Evolutionary conservation across 768 basidiomycete genomes (phyloP), one percentile per base, ranked within the genome.

Genomic region (Leccinum uliginosum): DNA sequence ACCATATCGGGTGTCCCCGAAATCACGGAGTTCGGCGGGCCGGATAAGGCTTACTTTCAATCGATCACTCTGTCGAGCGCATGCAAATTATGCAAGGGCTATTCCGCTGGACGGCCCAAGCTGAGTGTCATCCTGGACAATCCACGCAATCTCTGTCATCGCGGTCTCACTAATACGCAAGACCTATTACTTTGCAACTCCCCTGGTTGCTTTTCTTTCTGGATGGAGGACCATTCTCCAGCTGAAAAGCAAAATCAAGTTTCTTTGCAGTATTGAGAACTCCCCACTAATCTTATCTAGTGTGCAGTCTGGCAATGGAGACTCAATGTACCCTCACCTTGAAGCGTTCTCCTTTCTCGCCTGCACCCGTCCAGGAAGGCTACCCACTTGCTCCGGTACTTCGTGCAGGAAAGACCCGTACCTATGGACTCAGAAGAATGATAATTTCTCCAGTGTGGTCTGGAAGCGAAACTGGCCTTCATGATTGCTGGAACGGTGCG

Each of bases 401-500:
- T 24, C 17, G n/a, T 26, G 3, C 35, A 12, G 8, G 34, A 58
- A 10, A 34, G 32, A 32, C 34, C 15, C 19, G 69, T 69, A 12
- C 65, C 72, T 45, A 58, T 70, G 19, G 76, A 78, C 34, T 75
- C 77, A 17, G 59, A 68, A 9, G 54, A 64, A 43, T 69, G 71
- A 49, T 62, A 75, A 38, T 76, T 70, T 38, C 67, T 83, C 38
- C 80, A 80, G 57, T 75, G 79, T 43, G 80, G 77, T 27, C 73
- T 81, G 49, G 77, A 82, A 34, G 79, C 80, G 14, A 73, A 79
- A 24, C 79, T 82, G 58, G 78, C 80, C 50, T 81, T 79, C 24
- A 80, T 83, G 79, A 83, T 85, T 58, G 38, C 38, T 38, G 38
- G 8, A n/a, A 81, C 80, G 53, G 76, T 78, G 59, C 47, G 71